Evolutionary conservation across 2,329 filamentous ascomycete species (phyloP).

Genomic region (Colletotrichum musae): DNA sequence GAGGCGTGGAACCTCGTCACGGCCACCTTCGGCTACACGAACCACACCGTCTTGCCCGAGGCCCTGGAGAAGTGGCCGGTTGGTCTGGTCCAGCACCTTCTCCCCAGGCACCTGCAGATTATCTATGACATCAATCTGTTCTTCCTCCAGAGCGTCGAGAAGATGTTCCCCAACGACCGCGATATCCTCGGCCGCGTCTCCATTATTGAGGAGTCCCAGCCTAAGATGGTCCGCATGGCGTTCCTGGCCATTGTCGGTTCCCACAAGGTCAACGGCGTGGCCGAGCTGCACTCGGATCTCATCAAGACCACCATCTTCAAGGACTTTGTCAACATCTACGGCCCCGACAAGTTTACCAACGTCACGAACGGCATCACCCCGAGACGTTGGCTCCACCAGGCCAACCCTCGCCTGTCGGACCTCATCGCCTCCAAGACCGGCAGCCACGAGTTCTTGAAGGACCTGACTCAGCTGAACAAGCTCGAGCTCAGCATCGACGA

Average conservation of each 20-base stretch:
- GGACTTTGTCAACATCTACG: slow-evolving; percentile 96
- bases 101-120: slow-evolving; percentile 95
- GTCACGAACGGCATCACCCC: slow-evolving; percentile 99
- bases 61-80: slow-evolving; percentile 99
- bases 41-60: slow-evolving; percentile 97
- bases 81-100: slow-evolving; percentile 88
- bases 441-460: slow-evolving; percentile 87
- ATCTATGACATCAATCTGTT: slow-evolving; percentile 98
- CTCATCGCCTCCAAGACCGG: slow-evolving; percentile 93
- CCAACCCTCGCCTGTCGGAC: slow-evolving; percentile 92
- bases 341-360: slow-evolving; percentile 97
- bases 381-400: slow-evolving; percentile 95
- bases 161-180: slow-evolving; percentile 88
- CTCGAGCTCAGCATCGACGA: slow-evolving; percentile 89
- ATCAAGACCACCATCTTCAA: slow-evolving; percentile 99
- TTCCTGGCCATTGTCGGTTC: slow-evolving; percentile 95
- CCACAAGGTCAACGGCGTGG: slow-evolving; percentile 99
- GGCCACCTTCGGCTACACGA: slow-evolving; percentile 93
- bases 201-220: slow-evolving; percentile 96
- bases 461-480: slow-evolving; percentile 88
- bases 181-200: slow-evolving; percentile 91
- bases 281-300: slow-evolving; percentile 95
- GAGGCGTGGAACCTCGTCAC: slow-evolving; percentile 88
- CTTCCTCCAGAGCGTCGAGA: slow-evolving; percentile 93
- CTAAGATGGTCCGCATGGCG: slow-evolving; percentile 99